phyloP scores from a whole-genome alignment of 2,329 filamentous ascomycete species.

The Sclerotinia sclerotiorum region DNA sequence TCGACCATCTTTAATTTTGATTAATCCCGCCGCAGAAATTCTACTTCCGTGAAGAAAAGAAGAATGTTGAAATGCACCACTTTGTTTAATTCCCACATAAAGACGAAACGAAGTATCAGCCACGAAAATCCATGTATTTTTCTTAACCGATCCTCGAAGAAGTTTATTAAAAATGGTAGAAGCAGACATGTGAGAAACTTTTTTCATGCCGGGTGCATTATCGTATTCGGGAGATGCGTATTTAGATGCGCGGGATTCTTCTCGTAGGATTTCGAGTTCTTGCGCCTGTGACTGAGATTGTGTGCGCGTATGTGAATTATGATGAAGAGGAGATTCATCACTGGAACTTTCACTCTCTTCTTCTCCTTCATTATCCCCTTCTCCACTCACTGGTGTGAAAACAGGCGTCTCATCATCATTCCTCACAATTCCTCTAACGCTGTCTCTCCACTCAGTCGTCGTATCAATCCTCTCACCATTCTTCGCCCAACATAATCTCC shows the following conservation, averaged over 20 bases:
- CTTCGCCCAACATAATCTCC: constrained; percentile 83
- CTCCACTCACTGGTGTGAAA: constrained; percentile 42
- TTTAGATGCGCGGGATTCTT: constrained; percentile 60
- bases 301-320: constrained; percentile 25
- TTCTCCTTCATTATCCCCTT: constrained; percentile 31
- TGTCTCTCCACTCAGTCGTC: constrained; percentile 72
- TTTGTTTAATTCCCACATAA: constrained; percentile 87
- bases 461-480: constrained; percentile 78
- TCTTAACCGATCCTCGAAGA: constrained; percentile 74
- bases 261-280: constrained; percentile 45
- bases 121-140: constrained; percentile 93
- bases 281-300: constrained; percentile 34
- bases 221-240: constrained; percentile 66
- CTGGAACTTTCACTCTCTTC: background rate
- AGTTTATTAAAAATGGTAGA: constrained; percentile 76
- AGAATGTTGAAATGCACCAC: constrained; percentile 85
- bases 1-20: constrained; percentile 80
- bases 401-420: constrained; percentile 58
- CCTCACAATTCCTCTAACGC: constrained; percentile 70
- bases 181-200: constrained; percentile 66
- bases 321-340: constrained; percentile 5
- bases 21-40: constrained; percentile 78
- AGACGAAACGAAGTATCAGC: constrained; percentile 81
- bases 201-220: constrained; percentile 58
- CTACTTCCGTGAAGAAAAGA: constrained; percentile 83